phyloP scores from a whole-genome alignment of 2,329 filamentous ascomycete species.

The Ascochyta fabae region DNA sequence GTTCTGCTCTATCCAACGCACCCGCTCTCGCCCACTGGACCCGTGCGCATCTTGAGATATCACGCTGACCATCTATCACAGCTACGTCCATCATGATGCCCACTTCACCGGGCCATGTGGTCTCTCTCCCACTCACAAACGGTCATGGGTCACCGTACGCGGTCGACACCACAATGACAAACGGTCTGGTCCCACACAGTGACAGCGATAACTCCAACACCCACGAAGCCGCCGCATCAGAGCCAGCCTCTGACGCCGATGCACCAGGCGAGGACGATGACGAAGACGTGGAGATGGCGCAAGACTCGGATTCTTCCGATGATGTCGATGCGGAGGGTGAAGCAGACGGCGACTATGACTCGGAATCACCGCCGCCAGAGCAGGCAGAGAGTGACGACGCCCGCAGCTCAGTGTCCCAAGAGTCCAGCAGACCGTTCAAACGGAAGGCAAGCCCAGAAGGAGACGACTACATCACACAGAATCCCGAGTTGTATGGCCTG shows the following conservation, averaged over 20 bases:
- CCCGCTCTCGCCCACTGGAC: conserved; percentile 42
- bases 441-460: conserved; percentile 71
- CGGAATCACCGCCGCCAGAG: conserved; percentile 61
- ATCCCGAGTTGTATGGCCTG: conserved; percentile 93
- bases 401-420: conserved; percentile 71
- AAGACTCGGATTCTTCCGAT: conserved; percentile 55
- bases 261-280: conserved; percentile 48
- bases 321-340: conserved; percentile 59
- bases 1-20: conserved; percentile 44
- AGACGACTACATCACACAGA: conserved; percentile 85
- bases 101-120: conserved; percentile 67
- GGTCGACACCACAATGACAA: conserved; percentile 53
- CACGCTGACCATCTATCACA: conserved; percentile 54
- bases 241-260: conserved; percentile 49
- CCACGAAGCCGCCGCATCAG: conserved; percentile 60
- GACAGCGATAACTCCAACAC: conserved; percentile 81
- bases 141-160: conserved; percentile 67
- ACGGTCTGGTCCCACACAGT: conserved; percentile 62
- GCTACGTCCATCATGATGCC: conserved; percentile 69
- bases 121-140: conserved; percentile 69
- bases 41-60: conserved; percentile 43
- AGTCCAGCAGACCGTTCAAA: conserved; percentile 71
- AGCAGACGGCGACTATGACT: conserved; percentile 75
- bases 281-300: conserved; percentile 54
- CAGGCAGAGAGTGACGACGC: conserved; percentile 59